These are phyloP conservation scores for Apocynum venetum DNA, from an alignment of 257 asterid species.

Conservation along the genomic window DNA sequence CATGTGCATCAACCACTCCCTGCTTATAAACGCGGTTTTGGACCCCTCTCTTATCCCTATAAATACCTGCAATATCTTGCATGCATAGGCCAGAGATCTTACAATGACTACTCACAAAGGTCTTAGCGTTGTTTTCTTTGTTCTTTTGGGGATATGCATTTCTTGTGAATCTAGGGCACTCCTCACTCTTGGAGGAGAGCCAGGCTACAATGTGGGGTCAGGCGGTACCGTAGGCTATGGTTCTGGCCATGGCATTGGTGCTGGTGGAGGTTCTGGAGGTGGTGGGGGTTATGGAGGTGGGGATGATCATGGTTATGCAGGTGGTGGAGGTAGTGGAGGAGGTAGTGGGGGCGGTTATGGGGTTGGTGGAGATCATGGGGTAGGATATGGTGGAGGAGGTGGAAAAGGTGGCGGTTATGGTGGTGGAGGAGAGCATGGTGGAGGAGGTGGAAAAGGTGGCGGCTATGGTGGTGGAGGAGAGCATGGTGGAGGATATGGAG, in stretches of 20 bases:
- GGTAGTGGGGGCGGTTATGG: constrained; percentile 18
- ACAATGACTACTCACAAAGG: constrained; percentile 2
- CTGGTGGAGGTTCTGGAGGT: constrained; percentile 23
- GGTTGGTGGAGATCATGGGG: constrained; percentile 16
- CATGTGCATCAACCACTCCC: constrained; percentile 10
- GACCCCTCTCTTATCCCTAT: constrained; percentile 1
- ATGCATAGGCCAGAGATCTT: constrained; percentile 1
- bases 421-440: constrained; percentile 18
- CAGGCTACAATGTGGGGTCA: constrained; percentile 8
- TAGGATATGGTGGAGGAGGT: constrained; percentile 26
- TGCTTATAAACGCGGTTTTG: constrained; percentile 8
- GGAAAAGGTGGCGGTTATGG: constrained; percentile 27
- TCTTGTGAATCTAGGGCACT: constrained; percentile 10
- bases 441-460: constrained; percentile 37
- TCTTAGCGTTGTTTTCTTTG: constrained; percentile 7
- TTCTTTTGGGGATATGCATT: background rate
- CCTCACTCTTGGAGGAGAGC: constrained; percentile 10
- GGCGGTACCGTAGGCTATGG: constrained; percentile 19
- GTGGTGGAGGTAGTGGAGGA: constrained; percentile 11
- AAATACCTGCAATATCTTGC: constrained; percentile 2
- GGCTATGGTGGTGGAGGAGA: constrained; percentile 25
- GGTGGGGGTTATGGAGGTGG: constrained; percentile 18
- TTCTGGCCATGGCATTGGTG: constrained; percentile 9
- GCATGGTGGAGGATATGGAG: constrained; percentile 19
- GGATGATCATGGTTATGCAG: constrained; percentile 6